A percentile compares a stretch with the other conserved stretches of the same genome.
phyloP scores from a whole-genome alignment of 202 grass and related monocot species.

The Hordeum pubiflorum region DNA sequence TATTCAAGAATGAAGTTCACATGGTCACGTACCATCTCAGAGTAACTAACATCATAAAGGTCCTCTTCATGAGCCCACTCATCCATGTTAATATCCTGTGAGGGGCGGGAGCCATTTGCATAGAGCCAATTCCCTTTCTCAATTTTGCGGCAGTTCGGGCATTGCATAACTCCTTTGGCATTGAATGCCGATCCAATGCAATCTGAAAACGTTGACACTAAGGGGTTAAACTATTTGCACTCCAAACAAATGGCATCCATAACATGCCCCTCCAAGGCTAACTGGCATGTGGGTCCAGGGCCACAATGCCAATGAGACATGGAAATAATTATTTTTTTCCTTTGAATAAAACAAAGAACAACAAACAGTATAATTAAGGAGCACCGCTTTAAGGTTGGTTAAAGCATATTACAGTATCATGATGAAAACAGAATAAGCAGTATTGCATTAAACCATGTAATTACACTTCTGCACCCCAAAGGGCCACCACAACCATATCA shows the following conservation, averaged over 20 bases:
- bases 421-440: neutral
- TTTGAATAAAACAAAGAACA: conserved; percentile 5
- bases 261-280: neutral
- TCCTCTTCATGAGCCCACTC: conserved; percentile 90
- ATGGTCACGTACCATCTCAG: conserved; percentile 53
- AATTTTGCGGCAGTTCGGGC: conserved; percentile 94
- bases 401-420: neutral
- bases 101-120: conserved; percentile 58
- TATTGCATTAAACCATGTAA: neutral
- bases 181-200: conserved; percentile 99
- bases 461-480: neutral
- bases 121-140: conserved; percentile 97
- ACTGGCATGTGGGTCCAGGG: neutral
- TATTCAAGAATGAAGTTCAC: neutral
- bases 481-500: conserved; percentile 4
- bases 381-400: neutral
- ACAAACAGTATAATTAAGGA: conserved; percentile 4
- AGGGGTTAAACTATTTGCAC: neutral
- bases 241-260: neutral
- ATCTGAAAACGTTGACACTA: conserved; percentile 42
- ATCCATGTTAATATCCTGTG: conserved; percentile 55
- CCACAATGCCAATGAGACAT: neutral
- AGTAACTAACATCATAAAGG: conserved; percentile 75
- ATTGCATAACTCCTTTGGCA: conserved; percentile 97
- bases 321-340: neutral